phyloP scores from a whole-genome alignment of 2,329 filamentous ascomycete genomes.

The Huntiella savannae region DNA sequence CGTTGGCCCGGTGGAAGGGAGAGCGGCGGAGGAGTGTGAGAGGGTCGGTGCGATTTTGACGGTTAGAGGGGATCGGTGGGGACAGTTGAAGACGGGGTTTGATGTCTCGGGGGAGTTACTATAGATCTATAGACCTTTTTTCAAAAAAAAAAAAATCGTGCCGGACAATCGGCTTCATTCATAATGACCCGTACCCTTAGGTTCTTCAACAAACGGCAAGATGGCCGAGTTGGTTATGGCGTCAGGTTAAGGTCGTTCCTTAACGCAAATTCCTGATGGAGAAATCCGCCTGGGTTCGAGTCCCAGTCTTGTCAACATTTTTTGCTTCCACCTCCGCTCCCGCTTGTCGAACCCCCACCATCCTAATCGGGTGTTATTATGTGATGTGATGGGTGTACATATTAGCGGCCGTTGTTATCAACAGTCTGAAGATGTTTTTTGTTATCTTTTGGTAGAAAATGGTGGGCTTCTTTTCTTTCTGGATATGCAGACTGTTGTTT shows the following conservation, averaged over 20 bases:
- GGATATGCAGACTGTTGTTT: too few species aligned
- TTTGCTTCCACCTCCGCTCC: background rate
- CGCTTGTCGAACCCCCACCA: too few species aligned
- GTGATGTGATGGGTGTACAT: too few species aligned
- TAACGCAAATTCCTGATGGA: conserved; percentile 11
- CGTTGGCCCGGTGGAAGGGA: conserved; percentile 14
- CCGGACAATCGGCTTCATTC: too few species aligned
- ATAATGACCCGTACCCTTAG: too few species aligned
- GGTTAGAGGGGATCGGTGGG: conserved; percentile 14
- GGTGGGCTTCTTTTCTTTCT: too few species aligned
- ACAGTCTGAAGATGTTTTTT: too few species aligned
- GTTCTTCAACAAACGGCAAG: conserved; percentile 12
- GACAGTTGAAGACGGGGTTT: conserved; percentile 1
- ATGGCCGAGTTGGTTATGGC: conserved; percentile 22
- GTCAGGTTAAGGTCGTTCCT: conserved; percentile 19
- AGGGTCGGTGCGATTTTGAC: conserved; percentile 23
- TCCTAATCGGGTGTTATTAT: too few species aligned
- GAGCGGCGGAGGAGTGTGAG: conserved; percentile 19
- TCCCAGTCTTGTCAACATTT: conserved; percentile 9
- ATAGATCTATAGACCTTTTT: background rate
- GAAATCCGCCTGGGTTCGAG: conserved; percentile 11
- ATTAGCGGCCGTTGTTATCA: too few species aligned
- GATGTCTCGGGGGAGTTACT: background rate
- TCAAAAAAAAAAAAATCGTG: too few species aligned
- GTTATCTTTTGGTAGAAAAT: too few species aligned